Evolutionary conservation across 2,329 filamentous ascomycete genomes (phyloP).

Genomic region (Aspergillus udagawae): DNA sequence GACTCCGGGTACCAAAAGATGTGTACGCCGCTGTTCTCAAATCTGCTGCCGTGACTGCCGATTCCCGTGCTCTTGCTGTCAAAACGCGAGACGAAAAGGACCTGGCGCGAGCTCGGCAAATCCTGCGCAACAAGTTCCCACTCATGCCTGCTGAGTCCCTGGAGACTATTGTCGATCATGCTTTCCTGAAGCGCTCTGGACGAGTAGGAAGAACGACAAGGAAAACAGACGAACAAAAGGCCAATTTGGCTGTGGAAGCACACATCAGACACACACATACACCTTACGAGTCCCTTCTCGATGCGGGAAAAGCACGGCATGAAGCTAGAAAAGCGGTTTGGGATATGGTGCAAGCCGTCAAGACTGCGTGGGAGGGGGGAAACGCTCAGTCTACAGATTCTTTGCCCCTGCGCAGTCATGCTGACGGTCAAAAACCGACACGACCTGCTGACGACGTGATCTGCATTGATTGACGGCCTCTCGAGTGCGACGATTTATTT

Average conservation of each 20-base stretch:
- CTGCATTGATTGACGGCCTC: not conserved
- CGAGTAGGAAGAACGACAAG: constrained; percentile 37
- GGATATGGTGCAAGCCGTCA: constrained; percentile 25
- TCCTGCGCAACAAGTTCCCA: constrained; percentile 34
- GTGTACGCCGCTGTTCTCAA: constrained; percentile 38
- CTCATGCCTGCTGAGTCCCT: constrained; percentile 33
- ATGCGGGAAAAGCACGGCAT: constrained; percentile 19
- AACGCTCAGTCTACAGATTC: not conserved
- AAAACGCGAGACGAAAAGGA: constrained; percentile 33
- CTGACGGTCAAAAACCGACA: not conserved
- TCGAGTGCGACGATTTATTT: not conserved
- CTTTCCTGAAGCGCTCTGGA: constrained; percentile 40
- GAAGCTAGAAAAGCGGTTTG: constrained; percentile 31
- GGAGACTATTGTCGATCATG: constrained; percentile 32
- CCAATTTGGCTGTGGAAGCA: constrained; percentile 39
- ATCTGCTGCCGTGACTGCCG: constrained; percentile 37
- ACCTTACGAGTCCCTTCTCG: constrained; percentile 35
- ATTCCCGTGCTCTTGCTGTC: constrained; percentile 38
- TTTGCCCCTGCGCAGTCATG: not conserved
- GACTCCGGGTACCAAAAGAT: constrained; percentile 41
- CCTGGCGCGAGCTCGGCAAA: constrained; percentile 17
- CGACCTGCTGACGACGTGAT: not conserved
- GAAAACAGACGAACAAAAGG: constrained; percentile 32
- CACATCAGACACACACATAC: constrained; percentile 43
- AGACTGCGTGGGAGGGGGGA: constrained; percentile 27